phyloP scores from a whole-genome alignment of 208 protist species.

The Leishmania gerbilli region DNA sequence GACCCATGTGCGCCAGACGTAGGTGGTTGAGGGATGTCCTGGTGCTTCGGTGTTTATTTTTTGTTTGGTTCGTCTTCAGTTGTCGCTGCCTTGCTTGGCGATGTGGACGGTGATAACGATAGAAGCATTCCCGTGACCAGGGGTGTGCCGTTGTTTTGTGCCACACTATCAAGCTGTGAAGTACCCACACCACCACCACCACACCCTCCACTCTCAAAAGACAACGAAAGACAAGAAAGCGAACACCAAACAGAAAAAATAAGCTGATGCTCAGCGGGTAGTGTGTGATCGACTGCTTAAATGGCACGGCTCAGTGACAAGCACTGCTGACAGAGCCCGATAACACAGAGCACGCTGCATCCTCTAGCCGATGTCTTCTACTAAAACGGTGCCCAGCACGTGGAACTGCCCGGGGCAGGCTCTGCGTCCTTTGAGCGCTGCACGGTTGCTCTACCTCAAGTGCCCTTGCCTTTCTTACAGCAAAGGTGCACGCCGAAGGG shows the following conservation, averaged over 20 bases:
- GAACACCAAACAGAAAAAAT: not conserved
- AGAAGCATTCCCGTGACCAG: not conserved
- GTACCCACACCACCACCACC: not conserved
- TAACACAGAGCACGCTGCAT: not conserved
- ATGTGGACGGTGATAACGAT: not conserved
- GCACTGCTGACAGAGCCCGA: not conserved
- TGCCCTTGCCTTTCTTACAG: not conserved
- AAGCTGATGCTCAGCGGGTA: not conserved
- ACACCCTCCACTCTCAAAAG: not conserved
- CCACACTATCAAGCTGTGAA: not conserved
- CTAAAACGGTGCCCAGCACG: not conserved
- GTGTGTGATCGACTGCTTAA: not conserved
- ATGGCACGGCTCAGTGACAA: not conserved
- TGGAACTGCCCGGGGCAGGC: not conserved
- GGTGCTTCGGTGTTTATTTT: not conserved
- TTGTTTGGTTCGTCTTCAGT: no score
- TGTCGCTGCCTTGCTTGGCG: not conserved
- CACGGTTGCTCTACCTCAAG: not conserved
- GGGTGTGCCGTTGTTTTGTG: not conserved
- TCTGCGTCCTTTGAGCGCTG: not conserved
- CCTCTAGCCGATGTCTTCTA: not conserved
- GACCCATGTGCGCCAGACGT: not conserved
- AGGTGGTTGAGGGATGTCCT: not conserved
- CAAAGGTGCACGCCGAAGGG: not conserved
- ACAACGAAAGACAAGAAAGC: no score